Evolutionary conservation across 345 rosid species (phyloP).

Genomic region (Arabidopsis suecica): DNA sequence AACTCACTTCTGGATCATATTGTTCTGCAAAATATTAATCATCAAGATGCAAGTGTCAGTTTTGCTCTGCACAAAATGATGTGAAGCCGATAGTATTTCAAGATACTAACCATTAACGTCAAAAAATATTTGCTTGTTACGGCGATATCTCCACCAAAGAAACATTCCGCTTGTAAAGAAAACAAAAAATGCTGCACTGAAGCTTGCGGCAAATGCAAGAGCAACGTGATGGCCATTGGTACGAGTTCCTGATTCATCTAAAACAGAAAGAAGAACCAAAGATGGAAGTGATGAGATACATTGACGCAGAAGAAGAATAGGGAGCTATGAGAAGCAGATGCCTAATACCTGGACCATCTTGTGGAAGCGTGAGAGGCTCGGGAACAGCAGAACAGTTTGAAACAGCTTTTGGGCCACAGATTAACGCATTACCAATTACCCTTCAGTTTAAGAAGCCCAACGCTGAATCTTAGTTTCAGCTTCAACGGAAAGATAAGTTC

Average conservation of each 20-base stretch:
- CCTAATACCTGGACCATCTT: conserved; percentile 64
- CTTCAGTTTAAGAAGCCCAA: conserved; percentile 50
- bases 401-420: conserved; percentile 75
- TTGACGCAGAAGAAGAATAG: not conserved
- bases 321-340: not conserved
- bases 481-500: conserved; percentile 1
- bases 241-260: conserved; percentile 65
- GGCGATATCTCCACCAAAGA: conserved; percentile 92
- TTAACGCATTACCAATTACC: conserved; percentile 77
- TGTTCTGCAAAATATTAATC: conserved; percentile 62
- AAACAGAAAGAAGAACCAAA: conserved; percentile 29
- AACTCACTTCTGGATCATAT: conserved; percentile 83
- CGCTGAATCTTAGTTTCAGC: conserved; percentile 22
- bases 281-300: conserved; percentile 15
- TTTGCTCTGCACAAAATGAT: not conserved
- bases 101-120: conserved; percentile 85
- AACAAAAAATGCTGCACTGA: conserved; percentile 72
- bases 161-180: conserved; percentile 61
- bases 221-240: conserved; percentile 68
- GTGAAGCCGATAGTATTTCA: not conserved
- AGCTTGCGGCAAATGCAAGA: conserved; percentile 85
- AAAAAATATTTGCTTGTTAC: conserved; percentile 92
- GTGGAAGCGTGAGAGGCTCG: conserved; percentile 90
- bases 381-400: conserved; percentile 89
- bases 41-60: not conserved